phyloP scores from a whole-genome alignment of 768 basidiomycete genomes.

The Phlebiopsis flavidoalba region DNA sequence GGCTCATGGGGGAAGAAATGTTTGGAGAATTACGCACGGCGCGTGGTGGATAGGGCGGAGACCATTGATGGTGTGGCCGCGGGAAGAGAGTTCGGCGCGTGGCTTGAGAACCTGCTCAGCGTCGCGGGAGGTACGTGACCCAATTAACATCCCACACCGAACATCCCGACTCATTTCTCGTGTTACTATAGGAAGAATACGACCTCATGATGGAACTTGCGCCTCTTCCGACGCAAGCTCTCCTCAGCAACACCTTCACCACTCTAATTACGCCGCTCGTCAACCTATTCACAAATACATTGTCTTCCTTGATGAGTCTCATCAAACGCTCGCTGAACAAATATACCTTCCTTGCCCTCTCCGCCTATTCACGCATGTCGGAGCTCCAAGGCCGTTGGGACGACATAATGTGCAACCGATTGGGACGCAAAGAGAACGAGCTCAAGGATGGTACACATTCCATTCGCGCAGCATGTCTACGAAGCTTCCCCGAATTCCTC shows the following conservation, averaged over 20 bases:
- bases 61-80: constrained; percentile 58
- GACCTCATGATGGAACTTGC: constrained; percentile 56
- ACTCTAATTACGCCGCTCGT: constrained; percentile 62
- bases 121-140: constrained; percentile 58
- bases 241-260: constrained; percentile 54
- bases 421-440: constrained; percentile 50
- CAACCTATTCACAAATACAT: constrained; percentile 57
- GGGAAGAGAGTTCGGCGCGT: constrained; percentile 68
- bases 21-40: constrained; percentile 64
- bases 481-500: constrained; percentile 82
- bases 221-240: constrained; percentile 46
- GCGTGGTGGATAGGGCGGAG: constrained; percentile 66
- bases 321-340: constrained; percentile 76
- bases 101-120: constrained; percentile 59
- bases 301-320: constrained; percentile 56
- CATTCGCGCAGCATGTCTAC: constrained; percentile 62
- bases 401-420: constrained; percentile 47
- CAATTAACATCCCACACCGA: background rate
- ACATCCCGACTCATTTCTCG: background rate
- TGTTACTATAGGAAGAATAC: constrained; percentile 69
- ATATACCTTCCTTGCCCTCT: constrained; percentile 75
- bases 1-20: constrained; percentile 75
- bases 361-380: constrained; percentile 57
- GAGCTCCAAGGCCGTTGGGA: constrained; percentile 63
- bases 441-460: constrained; percentile 64